Base-by-base conservation (phyloP, 2,329 filamentous ascomycete species). In the Pseudocercospora cruenta region DNA sequence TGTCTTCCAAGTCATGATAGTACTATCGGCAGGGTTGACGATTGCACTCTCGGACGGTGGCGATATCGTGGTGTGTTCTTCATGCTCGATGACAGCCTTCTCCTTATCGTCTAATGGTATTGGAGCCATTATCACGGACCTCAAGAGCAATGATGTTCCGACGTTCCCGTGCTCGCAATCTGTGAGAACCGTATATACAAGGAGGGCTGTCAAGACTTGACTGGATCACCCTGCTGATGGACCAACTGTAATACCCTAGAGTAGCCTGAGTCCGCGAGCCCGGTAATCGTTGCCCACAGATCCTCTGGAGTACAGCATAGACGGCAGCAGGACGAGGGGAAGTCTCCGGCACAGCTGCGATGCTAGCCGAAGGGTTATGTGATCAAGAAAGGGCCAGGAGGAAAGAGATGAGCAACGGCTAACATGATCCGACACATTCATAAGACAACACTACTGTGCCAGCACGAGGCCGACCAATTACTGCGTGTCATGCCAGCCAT, bases 1-100 rank as follows among this genome's bases (percentile, higher is more conserved):
- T 39, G 65, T 67, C 62, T 67, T 67, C 65, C 65, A 67, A 33
- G 65, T 67, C 51, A 67, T 53, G n/a, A 22, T 28, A 7, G 49
- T 45, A 10, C 22, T 24, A 22, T 61, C 55, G 33, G 57, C 24
- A 7, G 36, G 24, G n/a, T 28, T 33, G n/a, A 24, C 4, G 31
- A 10, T 22, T 2, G 45, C 10, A n/a, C 12, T 19, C 12, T 36
- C 43, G 19, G 47, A 36, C 2, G 7, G 9, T 7, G 26, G 43
- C 31, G 62, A 64, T 24, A 33, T 28, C 3, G 12, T 28, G 6
- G 43, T 47, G 14, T 60, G 24, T 24, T 63, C 58, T 49, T 64
- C 57, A 53, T 64, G 26, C 14, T 58, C 43, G 4, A 64, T 22
- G 14, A 58, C 58, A 12, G 33, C 62, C 24, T 67, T 64, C 47